Percentiles rank a stretch among this genome's conserved stretches.
Evolutionary conservation across 768 basidiomycete genomes (phyloP).

Genomic region (Porpolomopsis calyptriformis): DNA sequence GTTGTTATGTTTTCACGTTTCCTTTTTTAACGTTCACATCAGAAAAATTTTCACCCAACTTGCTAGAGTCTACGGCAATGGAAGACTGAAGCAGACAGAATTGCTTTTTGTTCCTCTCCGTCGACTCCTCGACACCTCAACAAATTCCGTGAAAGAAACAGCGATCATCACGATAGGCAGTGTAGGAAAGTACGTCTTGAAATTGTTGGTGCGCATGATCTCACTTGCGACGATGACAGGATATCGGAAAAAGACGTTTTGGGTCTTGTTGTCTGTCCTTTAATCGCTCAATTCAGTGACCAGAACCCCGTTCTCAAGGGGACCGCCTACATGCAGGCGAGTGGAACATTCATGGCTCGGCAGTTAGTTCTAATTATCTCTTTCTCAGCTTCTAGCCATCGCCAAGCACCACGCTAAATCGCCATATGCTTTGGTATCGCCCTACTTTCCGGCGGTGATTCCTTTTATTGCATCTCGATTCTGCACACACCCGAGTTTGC

Average conservation of each 20-base stretch:
- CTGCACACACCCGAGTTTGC: conserved; percentile 43
- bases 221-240: conserved; percentile 21
- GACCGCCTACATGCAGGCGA: conserved; percentile 56
- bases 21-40: conserved; percentile 4
- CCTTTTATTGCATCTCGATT: conserved; percentile 53
- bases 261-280: conserved; percentile 45
- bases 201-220: not conserved
- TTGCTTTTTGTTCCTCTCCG: conserved; percentile 36
- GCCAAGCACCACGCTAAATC: conserved; percentile 49
- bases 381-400: conserved; percentile 43
- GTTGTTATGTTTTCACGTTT: not conserved
- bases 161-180: conserved; percentile 48
- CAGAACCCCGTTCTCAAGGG: conserved; percentile 62
- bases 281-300: conserved; percentile 59
- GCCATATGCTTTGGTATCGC: conserved; percentile 56
- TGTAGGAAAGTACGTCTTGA: conserved; percentile 36
- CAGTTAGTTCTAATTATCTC: conserved; percentile 8
- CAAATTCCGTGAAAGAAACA: conserved; percentile 49
- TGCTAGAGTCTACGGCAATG: conserved; percentile 31
- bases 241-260: conserved; percentile 41
- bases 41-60: conserved; percentile 43
- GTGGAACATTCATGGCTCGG: conserved; percentile 14
- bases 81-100: conserved; percentile 27
- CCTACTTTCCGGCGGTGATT: conserved; percentile 58
- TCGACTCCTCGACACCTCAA: conserved; percentile 35